phyloP scores from a whole-genome alignment of 2,329 filamentous ascomycete species.

The Bertia moriformis region DNA sequence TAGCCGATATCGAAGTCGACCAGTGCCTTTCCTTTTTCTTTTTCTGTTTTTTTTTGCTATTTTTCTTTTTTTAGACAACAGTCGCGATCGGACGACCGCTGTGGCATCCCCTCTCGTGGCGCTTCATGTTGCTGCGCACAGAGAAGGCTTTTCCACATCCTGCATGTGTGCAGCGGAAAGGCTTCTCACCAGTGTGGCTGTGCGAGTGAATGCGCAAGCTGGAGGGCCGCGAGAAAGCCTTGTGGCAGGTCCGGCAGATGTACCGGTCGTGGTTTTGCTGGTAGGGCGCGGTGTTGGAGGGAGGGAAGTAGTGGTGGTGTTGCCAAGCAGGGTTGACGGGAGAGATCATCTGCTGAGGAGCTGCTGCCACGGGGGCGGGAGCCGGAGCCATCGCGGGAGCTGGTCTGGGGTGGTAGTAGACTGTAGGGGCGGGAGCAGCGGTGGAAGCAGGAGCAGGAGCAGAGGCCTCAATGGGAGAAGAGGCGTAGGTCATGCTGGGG shows the following conservation, averaged over 20 bases:
- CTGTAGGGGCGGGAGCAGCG: too few species aligned
- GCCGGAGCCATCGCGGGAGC: not conserved
- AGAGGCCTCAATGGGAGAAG: not conserved
- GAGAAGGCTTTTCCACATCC: slow-evolving; percentile 96
- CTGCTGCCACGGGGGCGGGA: slow-evolving; percentile 30
- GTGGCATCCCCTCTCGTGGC: slow-evolving; percentile 91
- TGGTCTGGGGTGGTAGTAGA: not conserved
- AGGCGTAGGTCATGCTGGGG: not conserved
- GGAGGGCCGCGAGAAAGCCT: slow-evolving; percentile 88
- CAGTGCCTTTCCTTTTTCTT: not conserved
- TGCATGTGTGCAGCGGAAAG: slow-evolving; percentile 86
- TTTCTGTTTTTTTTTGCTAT: not conserved
- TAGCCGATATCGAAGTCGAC: not conserved
- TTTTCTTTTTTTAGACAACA: not conserved
- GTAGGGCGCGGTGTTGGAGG: slow-evolving; percentile 66
- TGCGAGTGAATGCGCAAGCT: slow-evolving; percentile 94
- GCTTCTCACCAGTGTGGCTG: slow-evolving; percentile 96
- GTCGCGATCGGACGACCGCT: slow-evolving; percentile 9
- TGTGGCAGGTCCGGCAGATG: slow-evolving; percentile 93
- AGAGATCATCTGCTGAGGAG: slow-evolving; percentile 10
- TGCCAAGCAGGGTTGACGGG: slow-evolving; percentile 55
- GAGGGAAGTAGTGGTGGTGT: slow-evolving; percentile 81
- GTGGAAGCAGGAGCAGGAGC: not conserved
- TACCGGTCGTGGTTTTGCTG: slow-evolving; percentile 92
- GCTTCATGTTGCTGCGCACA: slow-evolving; percentile 99